A percentile compares a stretch with the other conserved stretches of the same genome.
Evolutionary conservation across 75 land plant species (phyloP).

Genomic region (Larix kaempferi): DNA sequence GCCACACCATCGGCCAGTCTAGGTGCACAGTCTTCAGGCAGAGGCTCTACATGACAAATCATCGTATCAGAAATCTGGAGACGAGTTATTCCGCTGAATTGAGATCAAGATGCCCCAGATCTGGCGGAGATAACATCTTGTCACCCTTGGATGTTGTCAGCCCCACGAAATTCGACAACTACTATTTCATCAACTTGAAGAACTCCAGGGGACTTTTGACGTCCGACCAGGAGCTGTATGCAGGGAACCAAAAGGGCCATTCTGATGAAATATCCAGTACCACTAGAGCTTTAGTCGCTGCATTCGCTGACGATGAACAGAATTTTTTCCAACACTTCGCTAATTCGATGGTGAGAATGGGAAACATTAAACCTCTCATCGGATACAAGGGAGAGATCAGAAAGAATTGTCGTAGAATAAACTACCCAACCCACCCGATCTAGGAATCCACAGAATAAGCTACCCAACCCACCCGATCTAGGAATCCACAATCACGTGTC

Average conservation of each 20-base stretch:
- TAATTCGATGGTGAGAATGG: slow-evolving; percentile 65
- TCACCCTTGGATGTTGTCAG: slow-evolving; percentile 20
- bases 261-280: too few species aligned
- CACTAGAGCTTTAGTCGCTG: neutral
- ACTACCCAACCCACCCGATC: slow-evolving; percentile 16
- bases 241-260: neutral
- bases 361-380: slow-evolving; percentile 47
- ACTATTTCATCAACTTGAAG: slow-evolving; percentile 37
- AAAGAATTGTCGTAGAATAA: slow-evolving; percentile 37
- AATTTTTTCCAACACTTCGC: slow-evolving; percentile 53
- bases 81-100: slow-evolving; percentile 8
- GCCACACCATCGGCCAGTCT: slow-evolving; percentile 75
- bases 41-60: slow-evolving; percentile 37
- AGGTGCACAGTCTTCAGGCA: slow-evolving; percentile 67
- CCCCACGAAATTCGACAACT: slow-evolving; percentile 48
- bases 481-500: too few species aligned
- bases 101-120: slow-evolving; percentile 37
- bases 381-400: slow-evolving; percentile 46
- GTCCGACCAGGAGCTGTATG: slow-evolving; percentile 46
- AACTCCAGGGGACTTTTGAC: slow-evolving; percentile 32
- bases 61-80: neutral
- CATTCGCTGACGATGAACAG: slow-evolving; percentile 3
- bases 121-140: slow-evolving; percentile 11
- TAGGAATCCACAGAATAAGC: too few species aligned
- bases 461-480: too few species aligned